Evolutionary conservation across 2,329 filamentous ascomycete genomes (phyloP).

Genomic region (Didymella arachidicola): DNA sequence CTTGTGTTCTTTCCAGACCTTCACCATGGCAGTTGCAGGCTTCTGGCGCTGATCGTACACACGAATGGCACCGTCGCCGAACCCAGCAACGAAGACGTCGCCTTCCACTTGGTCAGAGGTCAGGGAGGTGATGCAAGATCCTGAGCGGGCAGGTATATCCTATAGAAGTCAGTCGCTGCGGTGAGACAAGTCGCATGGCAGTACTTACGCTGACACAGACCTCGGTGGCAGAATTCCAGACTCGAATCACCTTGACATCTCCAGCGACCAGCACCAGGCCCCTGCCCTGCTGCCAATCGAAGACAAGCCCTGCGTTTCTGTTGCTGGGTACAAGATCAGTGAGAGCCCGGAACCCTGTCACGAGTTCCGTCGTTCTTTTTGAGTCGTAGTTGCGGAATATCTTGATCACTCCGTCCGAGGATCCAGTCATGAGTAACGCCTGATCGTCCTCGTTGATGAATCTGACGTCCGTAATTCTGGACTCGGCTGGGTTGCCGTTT

Average conservation of each 20-base stretch:
- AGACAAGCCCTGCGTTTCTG: constrained; percentile 92
- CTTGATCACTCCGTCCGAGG: constrained; percentile 91
- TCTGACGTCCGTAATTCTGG: constrained; percentile 90
- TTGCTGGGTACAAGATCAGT: constrained; percentile 95
- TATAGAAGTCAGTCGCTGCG: constrained; percentile 36
- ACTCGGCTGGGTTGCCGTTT: constrained; percentile 90
- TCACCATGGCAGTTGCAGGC: constrained; percentile 89
- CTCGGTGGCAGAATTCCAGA: constrained; percentile 95
- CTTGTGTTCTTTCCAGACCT: constrained; percentile 94
- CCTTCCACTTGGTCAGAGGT: constrained; percentile 98
- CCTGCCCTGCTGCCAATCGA: constrained; percentile 99
- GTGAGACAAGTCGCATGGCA: constrained; percentile 1
- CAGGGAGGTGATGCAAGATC: constrained; percentile 92
- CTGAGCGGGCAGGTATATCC: constrained; percentile 93
- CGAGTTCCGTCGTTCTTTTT: constrained; percentile 77
- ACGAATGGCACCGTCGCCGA: constrained; percentile 91
- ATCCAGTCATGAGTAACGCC: constrained; percentile 91
- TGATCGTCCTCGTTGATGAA: constrained; percentile 99
- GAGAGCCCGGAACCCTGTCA: constrained; percentile 88
- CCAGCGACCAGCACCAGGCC: constrained; percentile 94
- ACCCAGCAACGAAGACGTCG: constrained; percentile 93
- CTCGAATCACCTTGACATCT: constrained; percentile 91
- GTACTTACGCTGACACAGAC: constrained; percentile 75
- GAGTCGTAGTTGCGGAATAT: constrained; percentile 93
- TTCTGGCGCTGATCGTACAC: constrained; percentile 90